phyloP scores from a whole-genome alignment of 2,329 filamentous ascomycete species.

The Cercospora sp. region DNA sequence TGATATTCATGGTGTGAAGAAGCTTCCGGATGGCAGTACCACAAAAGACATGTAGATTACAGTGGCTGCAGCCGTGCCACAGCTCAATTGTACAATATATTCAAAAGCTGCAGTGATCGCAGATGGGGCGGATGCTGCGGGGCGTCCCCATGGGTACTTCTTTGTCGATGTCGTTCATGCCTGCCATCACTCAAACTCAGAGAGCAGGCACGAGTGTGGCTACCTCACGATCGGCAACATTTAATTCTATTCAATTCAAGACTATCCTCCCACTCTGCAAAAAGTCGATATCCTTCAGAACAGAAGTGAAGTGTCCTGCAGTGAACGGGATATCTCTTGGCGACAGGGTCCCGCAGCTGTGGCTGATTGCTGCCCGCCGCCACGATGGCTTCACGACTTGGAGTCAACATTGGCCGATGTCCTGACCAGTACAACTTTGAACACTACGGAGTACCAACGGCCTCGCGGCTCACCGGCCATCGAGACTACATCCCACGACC shows the following conservation, averaged over 20 bases:
- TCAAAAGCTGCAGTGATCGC: background rate
- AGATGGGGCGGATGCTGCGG: background rate
- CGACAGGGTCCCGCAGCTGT: background rate
- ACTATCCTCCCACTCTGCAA: background rate
- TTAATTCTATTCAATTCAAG: background rate
- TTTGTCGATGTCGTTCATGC: background rate
- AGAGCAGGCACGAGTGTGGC: background rate
- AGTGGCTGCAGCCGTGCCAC: background rate
- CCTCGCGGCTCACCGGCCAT: conserved; percentile 7
- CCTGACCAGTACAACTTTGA: background rate
- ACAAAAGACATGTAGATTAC: conserved; percentile 55
- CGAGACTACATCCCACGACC: background rate
- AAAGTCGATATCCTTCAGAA: background rate
- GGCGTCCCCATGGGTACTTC: background rate
- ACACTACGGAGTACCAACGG: background rate
- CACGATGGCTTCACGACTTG: background rate
- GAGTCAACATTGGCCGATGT: background rate
- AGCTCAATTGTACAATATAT: background rate
- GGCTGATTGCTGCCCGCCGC: conserved; percentile 2
- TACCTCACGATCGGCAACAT: background rate
- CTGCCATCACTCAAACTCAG: background rate
- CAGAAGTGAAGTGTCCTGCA: background rate
- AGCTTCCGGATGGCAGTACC: conserved; percentile 56
- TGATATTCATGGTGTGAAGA: conserved; percentile 51
- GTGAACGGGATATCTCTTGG: background rate